Conservation (phyloP, 139 green algal genomes). For the Ulvella scutata region DNA sequence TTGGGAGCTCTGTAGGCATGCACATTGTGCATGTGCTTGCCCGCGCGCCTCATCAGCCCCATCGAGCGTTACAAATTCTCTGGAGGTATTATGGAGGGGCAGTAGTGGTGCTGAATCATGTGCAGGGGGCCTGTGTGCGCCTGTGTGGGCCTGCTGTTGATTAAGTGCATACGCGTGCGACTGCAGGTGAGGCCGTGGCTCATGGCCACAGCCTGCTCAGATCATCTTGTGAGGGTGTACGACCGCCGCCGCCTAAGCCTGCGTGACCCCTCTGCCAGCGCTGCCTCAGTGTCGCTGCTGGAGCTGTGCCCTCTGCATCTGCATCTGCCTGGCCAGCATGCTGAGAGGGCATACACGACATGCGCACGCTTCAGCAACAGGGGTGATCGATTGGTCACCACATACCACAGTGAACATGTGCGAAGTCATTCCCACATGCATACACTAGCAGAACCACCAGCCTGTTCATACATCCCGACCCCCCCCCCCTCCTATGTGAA, state of each 20-base stretch:
- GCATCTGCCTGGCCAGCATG: not conserved
- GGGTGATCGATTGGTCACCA: slow-evolving; percentile 31
- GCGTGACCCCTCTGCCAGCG: not conserved
- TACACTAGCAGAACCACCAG: no score
- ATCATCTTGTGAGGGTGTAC: slow-evolving; percentile 53
- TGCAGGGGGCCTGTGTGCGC: not conserved
- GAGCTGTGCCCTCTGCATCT: slow-evolving; percentile 34
- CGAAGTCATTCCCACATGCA: no score
- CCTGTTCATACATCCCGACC: no score
- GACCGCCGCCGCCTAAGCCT: slow-evolving; percentile 40
- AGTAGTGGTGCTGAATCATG: not conserved
- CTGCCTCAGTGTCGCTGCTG: slow-evolving; percentile 11
- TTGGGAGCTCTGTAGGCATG: no score
- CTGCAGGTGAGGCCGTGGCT: slow-evolving; percentile 29
- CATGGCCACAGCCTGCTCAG: slow-evolving; percentile 48
- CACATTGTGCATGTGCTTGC: no score
- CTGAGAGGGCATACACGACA: slow-evolving; percentile 29
- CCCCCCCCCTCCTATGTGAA: no score
- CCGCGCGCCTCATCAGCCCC: no score
- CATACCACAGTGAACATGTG: slow-evolving; percentile 58
- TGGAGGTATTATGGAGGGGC: no score
- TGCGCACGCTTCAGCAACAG: slow-evolving; percentile 39
- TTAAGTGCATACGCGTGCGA: no score
- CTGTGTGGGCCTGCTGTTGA: no score
- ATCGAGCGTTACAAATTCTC: no score